These are phyloP conservation scores for Hysterium pulicare DNA, from an alignment of 2,329 filamentous ascomycete species.

Conservation along the genomic window DNA sequence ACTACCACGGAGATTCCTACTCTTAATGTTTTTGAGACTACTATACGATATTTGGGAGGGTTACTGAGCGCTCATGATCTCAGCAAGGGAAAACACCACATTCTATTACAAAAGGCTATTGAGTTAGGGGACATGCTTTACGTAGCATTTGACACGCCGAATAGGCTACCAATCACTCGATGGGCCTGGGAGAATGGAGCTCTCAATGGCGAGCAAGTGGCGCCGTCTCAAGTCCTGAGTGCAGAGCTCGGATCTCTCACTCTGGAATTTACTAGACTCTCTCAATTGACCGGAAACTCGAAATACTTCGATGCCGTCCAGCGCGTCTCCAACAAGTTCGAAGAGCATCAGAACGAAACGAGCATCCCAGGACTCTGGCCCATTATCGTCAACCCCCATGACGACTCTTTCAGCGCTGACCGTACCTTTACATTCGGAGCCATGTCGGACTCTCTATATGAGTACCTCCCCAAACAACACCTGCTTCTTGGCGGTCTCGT, in stretches of 20 bases:
- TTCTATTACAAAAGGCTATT: slow-evolving; percentile 38
- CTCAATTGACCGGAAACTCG: slow-evolving; percentile 35
- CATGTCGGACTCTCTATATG: slow-evolving; percentile 56
- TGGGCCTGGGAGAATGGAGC: slow-evolving; percentile 39
- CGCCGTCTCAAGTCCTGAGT: slow-evolving; percentile 27
- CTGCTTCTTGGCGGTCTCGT: slow-evolving; percentile 73
- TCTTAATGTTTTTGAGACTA: slow-evolving; percentile 41
- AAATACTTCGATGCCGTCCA: slow-evolving; percentile 40
- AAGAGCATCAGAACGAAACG: slow-evolving; percentile 33
- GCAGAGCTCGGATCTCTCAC: slow-evolving; percentile 38
- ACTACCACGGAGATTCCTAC: slow-evolving; percentile 34
- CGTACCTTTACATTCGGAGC: slow-evolving; percentile 51
- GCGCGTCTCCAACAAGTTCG: slow-evolving; percentile 32
- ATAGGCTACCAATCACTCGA: slow-evolving; percentile 38
- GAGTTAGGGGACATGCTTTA: slow-evolving; percentile 45
- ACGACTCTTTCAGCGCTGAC: slow-evolving; percentile 26
- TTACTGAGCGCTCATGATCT: slow-evolving; percentile 38
- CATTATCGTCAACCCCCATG: slow-evolving; percentile 27
- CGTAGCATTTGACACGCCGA: slow-evolving; percentile 43
- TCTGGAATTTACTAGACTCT: slow-evolving; percentile 39
- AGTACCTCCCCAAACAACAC: slow-evolving; percentile 62
- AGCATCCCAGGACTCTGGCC: slow-evolving; percentile 37
- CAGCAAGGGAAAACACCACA: slow-evolving; percentile 30
- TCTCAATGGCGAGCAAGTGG: slow-evolving; percentile 25
- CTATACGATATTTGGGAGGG: slow-evolving; percentile 39